Base-by-base conservation (phyloP, 495 filamentous ascomycete species). In the Immersiella caudata region DNA sequence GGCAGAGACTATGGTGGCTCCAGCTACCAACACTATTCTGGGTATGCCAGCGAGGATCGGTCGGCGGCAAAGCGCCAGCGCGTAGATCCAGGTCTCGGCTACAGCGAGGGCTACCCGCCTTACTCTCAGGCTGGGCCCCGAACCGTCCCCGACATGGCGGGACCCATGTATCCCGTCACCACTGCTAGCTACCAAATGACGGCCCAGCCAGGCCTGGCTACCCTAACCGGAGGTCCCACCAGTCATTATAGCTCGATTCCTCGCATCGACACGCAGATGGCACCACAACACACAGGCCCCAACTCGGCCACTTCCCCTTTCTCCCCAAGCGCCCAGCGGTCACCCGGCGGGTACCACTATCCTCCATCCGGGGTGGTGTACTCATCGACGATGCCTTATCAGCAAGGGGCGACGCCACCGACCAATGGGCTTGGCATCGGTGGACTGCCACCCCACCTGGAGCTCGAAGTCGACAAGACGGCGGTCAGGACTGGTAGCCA, bases 1-100 rank as follows among this genome's bases (percentile, higher is more conserved):
- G 68, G 71, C 16, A 49, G 62, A 11, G 69, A 68, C 29, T 72
- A 73, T 49, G 61, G 60, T 12, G 22, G 40, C 40, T 46, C 67
- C 27, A 64, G 66, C 18, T 62, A 69, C 4, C 72, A 75, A 55
- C 66, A 62, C 55, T 75, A 73, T 54, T 2, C 67, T 26, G 29
- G 27, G 0, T 70, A 71, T 18, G 40, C 11, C 40, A 46, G 16
- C 67, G 71, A 73, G 33, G 67, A 68, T 20, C 35, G 67, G 7
- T 27, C 64, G 6, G 40, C 57, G 11, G 40, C 14, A 46, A 75
- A 75, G 57, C 68, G 73, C 26, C 35, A 59, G 50, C 67, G 73
- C 22, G 62, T 72, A 21, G 68, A 72, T 22, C 36, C 40, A 35
- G 52, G 52, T n/a, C 20, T 55, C 52, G 25, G 59, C 40, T 63